Evolutionary conservation across 2,329 filamentous ascomycete genomes (phyloP).

Genomic region (Seiridium cupressi): DNA sequence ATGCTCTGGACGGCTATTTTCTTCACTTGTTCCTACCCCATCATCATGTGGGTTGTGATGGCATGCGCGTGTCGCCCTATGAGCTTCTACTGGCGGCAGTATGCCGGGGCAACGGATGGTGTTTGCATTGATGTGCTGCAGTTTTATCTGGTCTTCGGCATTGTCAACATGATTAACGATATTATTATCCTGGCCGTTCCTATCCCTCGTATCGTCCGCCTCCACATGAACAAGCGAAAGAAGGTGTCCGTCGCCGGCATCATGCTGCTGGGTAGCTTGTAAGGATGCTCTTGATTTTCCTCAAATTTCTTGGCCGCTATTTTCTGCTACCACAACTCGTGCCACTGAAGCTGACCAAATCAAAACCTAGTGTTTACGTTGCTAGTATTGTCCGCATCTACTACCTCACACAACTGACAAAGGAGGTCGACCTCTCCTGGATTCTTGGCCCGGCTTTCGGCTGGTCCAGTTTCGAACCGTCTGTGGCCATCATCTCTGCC

Average conservation of each 20-base stretch:
- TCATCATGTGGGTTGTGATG: constrained; percentile 21
- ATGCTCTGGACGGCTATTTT: constrained; percentile 17
- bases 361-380: constrained; percentile 20
- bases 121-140: constrained; percentile 15
- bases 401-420: constrained; percentile 20
- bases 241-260: constrained; percentile 26
- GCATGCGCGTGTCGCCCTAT: constrained; percentile 19
- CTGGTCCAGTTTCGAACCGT: constrained; percentile 31
- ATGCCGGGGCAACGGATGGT: constrained; percentile 16
- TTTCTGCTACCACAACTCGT: constrained; percentile 12
- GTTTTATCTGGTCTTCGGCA: constrained; percentile 24
- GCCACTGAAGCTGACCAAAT: constrained; percentile 3
- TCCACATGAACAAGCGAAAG: constrained; percentile 26
- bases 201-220: constrained; percentile 24
- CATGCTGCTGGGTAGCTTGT: constrained; percentile 27
- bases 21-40: constrained; percentile 22
- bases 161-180: constrained; percentile 27
- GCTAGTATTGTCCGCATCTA: constrained; percentile 26
- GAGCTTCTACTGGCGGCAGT: constrained; percentile 23
- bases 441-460: constrained; percentile 26
- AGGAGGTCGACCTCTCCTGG: constrained; percentile 23
- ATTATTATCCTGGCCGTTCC: constrained; percentile 27
- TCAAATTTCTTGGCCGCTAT: background rate
- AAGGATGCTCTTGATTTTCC: background rate
- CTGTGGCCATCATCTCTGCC: constrained; percentile 33